A percentile compares a stretch with the other conserved stretches of the same genome.
Evolutionary conservation across 805 yeast genomes (phyloP).

Genomic region (Candida ipomoeae): DNA sequence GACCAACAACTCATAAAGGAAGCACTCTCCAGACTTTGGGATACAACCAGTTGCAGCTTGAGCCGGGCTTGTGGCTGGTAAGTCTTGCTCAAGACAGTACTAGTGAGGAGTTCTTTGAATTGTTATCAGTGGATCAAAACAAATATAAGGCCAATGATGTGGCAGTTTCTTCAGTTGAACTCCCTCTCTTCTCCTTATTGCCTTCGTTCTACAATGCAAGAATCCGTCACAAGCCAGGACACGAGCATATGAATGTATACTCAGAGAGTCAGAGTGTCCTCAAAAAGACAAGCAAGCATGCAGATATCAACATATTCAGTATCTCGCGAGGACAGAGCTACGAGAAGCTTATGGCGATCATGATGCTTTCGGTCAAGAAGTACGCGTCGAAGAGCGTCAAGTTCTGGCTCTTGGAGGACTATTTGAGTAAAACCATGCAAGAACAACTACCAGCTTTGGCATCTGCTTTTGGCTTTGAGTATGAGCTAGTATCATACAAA

Average conservation of each 20-base stretch:
- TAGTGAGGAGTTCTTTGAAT: conserved; percentile 14
- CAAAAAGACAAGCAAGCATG: conserved; percentile 3
- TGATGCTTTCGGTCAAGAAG: conserved; percentile 72
- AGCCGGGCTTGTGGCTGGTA: conserved; percentile 69
- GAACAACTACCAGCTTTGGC: conserved; percentile 58
- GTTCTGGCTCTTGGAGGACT: conserved; percentile 85
- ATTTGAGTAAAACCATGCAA: conserved; percentile 67
- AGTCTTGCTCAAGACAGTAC: conserved; percentile 36
- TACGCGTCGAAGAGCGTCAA: conserved; percentile 57
- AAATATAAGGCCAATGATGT: conserved; percentile 34
- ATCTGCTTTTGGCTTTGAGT: conserved; percentile 55
- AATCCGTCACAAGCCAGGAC: conserved; percentile 32
- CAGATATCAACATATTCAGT: conserved; percentile 71
- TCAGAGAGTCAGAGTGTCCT: background rate
- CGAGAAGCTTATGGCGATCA: conserved; percentile 69
- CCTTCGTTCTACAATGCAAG: conserved; percentile 47
- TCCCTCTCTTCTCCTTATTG: conserved; percentile 40
- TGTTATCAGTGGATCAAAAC: conserved; percentile 40
- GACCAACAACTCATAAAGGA: conserved; percentile 45
- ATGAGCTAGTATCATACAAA: conserved; percentile 74
- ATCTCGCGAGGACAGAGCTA: conserved; percentile 80
- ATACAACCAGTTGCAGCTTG: conserved; percentile 71
- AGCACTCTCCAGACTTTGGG: conserved; percentile 77
- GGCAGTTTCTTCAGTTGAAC: conserved; percentile 16
- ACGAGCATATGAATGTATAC: conserved; percentile 12